Conservation (phyloP, 345 rosid genomes). For the Brassica carinata region DNA sequence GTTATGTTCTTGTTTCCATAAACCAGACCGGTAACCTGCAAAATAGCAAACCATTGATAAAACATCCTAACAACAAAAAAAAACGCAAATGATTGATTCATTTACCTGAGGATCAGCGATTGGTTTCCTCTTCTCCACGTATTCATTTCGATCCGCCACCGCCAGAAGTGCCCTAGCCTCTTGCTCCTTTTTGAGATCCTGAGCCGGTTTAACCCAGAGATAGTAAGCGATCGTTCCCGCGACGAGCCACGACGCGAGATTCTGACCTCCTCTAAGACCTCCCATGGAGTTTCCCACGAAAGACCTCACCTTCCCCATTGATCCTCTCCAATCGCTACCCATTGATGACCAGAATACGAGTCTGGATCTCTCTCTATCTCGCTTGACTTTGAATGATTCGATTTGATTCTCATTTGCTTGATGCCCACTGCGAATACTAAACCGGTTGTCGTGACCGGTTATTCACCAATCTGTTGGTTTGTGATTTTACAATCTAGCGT, state of each 20-base stretch:
- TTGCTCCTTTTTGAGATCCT: constrained; percentile 80
- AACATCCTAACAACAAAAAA: background rate
- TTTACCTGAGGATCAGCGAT: constrained; percentile 85
- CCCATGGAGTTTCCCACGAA: constrained; percentile 81
- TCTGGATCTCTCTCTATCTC: constrained; percentile 9
- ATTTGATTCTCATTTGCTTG: constrained; percentile 29
- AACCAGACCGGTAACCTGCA: constrained; percentile 72
- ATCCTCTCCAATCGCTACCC: constrained; percentile 66
- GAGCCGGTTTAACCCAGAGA: constrained; percentile 94
- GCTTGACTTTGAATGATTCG: constrained; percentile 23
- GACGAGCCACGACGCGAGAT: constrained; percentile 83
- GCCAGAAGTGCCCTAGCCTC: constrained; percentile 80
- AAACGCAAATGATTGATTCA: background rate
- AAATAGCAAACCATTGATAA: background rate
- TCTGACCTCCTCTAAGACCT: constrained; percentile 76
- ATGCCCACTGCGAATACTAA: constrained; percentile 20
- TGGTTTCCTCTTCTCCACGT: constrained; percentile 74
- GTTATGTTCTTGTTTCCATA: constrained; percentile 61
- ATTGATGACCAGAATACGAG: constrained; percentile 27
- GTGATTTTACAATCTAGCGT: constrained; percentile 4
- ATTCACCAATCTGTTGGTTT: background rate
- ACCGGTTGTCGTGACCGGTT: constrained; percentile 24
- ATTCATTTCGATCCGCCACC: constrained; percentile 64
- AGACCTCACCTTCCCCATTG: constrained; percentile 64
- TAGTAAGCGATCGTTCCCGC: constrained; percentile 91